Conservation (phyloP, 2,329 filamentous ascomycete species). For the Colletotrichum graminicola region DNA sequence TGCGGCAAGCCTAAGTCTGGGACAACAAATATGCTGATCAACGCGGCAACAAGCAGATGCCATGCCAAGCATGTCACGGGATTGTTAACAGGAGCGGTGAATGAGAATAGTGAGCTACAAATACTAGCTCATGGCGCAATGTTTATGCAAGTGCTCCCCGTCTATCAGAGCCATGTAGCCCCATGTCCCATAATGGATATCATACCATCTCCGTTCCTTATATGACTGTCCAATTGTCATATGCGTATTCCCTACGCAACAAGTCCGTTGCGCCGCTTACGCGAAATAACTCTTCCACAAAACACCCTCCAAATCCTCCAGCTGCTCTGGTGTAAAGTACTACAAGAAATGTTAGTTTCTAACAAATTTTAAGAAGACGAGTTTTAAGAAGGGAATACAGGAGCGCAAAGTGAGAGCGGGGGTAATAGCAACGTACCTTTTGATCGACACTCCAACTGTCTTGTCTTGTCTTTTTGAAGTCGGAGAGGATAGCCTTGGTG, state of each 20-base stretch:
- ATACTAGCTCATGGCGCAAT: conserved; percentile 18
- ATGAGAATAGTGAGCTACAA: conserved; percentile 9
- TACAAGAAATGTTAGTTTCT: conserved; percentile 49
- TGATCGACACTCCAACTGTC: conserved; percentile 99
- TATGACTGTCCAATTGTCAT: conserved; percentile 21
- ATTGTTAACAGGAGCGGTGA: background rate
- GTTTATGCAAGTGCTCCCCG: conserved; percentile 19
- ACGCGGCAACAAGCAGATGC: background rate
- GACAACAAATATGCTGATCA: too few species aligned
- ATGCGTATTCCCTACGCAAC: background rate
- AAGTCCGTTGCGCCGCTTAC: conserved; percentile 54
- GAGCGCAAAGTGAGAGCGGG: background rate
- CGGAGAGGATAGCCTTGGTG: conserved; percentile 91
- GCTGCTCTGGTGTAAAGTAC: conserved; percentile 90
- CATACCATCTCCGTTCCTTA: conserved; percentile 20
- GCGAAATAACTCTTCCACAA: conserved; percentile 99
- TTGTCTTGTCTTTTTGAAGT: conserved; percentile 99
- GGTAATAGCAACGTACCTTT: conserved; percentile 74
- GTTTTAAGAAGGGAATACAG: background rate
- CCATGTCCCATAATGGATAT: conserved; percentile 25
- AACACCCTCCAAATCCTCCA: conserved; percentile 95
- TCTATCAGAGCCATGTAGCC: conserved; percentile 25
- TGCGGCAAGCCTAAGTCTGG: background rate
- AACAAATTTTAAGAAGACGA: conserved; percentile 31
- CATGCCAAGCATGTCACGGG: background rate